Evolutionary conservation across 2,329 filamentous ascomycete species (phyloP).

Genomic region (Verticillium nubilum): DNA sequence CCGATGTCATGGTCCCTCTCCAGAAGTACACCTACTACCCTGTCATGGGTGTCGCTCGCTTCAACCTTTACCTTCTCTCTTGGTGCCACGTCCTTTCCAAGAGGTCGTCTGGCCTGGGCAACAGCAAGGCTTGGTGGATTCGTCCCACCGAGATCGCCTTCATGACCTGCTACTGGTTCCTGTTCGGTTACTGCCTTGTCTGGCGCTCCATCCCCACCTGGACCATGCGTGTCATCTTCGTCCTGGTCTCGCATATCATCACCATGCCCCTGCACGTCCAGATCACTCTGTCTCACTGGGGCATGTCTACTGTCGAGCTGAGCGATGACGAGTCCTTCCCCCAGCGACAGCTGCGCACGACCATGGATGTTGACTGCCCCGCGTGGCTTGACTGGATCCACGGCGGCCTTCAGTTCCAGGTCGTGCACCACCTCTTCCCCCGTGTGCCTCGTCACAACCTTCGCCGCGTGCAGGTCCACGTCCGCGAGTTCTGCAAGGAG

Average conservation of each 20-base stretch:
- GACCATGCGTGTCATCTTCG: constrained; percentile 52
- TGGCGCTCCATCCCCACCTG: constrained; percentile 55
- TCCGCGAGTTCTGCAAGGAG: constrained; percentile 59
- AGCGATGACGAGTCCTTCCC: constrained; percentile 62
- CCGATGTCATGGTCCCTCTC: constrained; percentile 52
- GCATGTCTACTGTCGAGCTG: constrained; percentile 62
- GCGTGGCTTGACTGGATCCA: constrained; percentile 68
- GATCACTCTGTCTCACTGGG: constrained; percentile 68
- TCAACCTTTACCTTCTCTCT: constrained; percentile 66
- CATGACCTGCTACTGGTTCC: constrained; percentile 60
- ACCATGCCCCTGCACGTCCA: constrained; percentile 67
- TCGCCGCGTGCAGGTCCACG: constrained; percentile 51
- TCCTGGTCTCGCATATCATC: constrained; percentile 58
- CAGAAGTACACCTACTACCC: constrained; percentile 67
- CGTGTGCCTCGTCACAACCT: constrained; percentile 65
- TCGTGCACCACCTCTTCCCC: constrained; percentile 65
- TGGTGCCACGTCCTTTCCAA: constrained; percentile 58
- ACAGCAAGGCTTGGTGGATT: constrained; percentile 58
- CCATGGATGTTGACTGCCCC: constrained; percentile 70
- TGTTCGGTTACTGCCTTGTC: constrained; percentile 62
- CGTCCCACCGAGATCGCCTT: constrained; percentile 60
- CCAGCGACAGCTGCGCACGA: constrained; percentile 64
- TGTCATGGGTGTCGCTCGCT: constrained; percentile 60
- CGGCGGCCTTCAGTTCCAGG: constrained; percentile 69
- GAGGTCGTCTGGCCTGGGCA: constrained; percentile 49